Base-by-base conservation (phyloP, 2,329 filamentous ascomycete species). In the Alternaria metachromatica region DNA sequence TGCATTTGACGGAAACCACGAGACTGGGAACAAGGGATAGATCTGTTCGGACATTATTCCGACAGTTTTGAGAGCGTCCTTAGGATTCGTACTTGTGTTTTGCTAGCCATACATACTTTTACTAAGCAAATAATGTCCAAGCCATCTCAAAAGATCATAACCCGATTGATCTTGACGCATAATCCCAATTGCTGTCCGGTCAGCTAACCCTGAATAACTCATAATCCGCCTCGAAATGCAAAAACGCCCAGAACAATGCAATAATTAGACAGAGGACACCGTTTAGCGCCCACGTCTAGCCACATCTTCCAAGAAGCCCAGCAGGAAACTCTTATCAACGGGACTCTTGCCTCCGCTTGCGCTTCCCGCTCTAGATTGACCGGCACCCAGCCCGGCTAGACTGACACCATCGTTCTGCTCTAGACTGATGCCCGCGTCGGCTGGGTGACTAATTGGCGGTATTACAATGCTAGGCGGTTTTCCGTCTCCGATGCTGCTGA, bases 321-420 rank as follows among this genome's bases (percentile, higher is more conserved):
- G 83, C 75, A 96, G 81, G 72, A 96, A 96, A 15, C 85, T 89
- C 75, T 92, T 90, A 70, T 96, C 90, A 0, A 88, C 90, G 0
- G 91, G 87, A 53, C 73, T 79, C 60, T 75, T 79, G 11, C 69
- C 72, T 4, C 70, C 75, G 26, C 44, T 68, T 15, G 53, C 26
- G 18, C 58, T 66, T 18, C 60, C 51, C 20, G 65, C 46, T 56
- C 41, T 64, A 6, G 15, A n/a, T 20, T 56, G 53, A n/a, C 12
- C 15, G 37, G 37, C 25, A 25, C 49, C 41, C 33, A 64, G 48
- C 30, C 62, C 58, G n/a, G 37, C 58, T 5, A 53, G 8, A 28
- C 49, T 58, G 11, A 53, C 37, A 18, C 62, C 53, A 41, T 61
- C 53, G 9, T 18, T 28, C 18, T 49, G 48, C 9, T 59, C 56